Evolutionary conservation across 768 basidiomycete species (phyloP).

Genomic region (Holtermannia corniformis): DNA sequence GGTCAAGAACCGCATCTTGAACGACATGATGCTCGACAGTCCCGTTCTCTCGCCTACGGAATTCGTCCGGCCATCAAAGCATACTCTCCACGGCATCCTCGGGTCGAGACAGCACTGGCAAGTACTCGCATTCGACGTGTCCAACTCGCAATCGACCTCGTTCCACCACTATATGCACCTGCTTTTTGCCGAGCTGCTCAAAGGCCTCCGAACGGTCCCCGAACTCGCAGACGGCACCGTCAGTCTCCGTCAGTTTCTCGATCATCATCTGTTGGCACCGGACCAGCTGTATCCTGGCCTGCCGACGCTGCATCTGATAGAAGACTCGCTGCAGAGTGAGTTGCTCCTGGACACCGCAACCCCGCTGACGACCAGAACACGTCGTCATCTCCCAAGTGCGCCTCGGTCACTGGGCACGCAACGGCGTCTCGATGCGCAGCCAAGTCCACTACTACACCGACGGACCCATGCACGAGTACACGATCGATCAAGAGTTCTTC

Average conservation of each 20-base stretch:
- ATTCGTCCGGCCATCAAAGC: slow-evolving; percentile 9
- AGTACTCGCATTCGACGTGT: background rate
- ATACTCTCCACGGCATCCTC: slow-evolving; percentile 16
- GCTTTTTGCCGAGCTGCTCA: slow-evolving; percentile 23
- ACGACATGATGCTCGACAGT: slow-evolving; percentile 21
- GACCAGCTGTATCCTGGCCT: slow-evolving; percentile 51
- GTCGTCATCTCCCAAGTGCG: slow-evolving; percentile 65
- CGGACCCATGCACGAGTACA: slow-evolving; percentile 86
- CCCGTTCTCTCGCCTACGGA: slow-evolving; percentile 20
- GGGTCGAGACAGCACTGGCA: background rate
- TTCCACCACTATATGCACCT: slow-evolving; percentile 33
- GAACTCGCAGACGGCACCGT: background rate
- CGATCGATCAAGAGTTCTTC: slow-evolving; percentile 92
- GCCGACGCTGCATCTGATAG: slow-evolving; percentile 65
- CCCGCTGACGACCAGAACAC: slow-evolving; percentile 14
- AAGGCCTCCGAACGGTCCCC: slow-evolving; percentile 7
- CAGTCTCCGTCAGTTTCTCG: slow-evolving; percentile 53
- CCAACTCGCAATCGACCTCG: slow-evolving; percentile 7
- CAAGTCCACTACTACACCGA: slow-evolving; percentile 94
- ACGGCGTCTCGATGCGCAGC: slow-evolving; percentile 89
- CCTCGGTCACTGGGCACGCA: slow-evolving; percentile 92
- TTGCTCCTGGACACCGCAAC: slow-evolving; percentile 1
- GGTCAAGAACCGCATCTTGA: slow-evolving; percentile 15
- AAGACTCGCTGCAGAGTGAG: slow-evolving; percentile 81
- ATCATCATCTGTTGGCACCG: slow-evolving; percentile 48